Conservation (phyloP, 2,329 filamentous ascomycete species). For the Fusarium xylarioides region DNA sequence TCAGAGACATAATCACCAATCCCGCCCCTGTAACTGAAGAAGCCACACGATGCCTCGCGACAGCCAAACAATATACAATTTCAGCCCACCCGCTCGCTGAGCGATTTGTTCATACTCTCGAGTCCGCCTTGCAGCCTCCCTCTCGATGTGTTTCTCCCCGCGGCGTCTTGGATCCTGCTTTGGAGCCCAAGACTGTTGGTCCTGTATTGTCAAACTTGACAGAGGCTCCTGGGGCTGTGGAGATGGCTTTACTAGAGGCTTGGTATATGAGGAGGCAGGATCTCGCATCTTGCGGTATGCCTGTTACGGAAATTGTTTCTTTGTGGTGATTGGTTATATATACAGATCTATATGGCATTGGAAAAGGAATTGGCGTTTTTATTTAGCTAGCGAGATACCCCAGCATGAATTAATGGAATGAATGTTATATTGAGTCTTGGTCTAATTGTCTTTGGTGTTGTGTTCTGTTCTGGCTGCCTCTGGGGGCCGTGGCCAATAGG, state of each 20-base stretch:
- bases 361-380: conserved; percentile 8
- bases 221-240: conserved; percentile 13
- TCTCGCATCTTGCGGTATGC: conserved; percentile 11
- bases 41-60: conserved; percentile 34
- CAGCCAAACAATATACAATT: conserved; percentile 31
- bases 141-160: conserved; percentile 17
- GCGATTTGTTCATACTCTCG: conserved; percentile 30
- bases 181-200: conserved; percentile 25
- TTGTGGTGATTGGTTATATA: conserved; percentile 29
- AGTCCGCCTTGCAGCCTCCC: conserved; percentile 26
- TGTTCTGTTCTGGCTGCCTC: conserved; percentile 8
- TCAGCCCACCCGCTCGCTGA: conserved; percentile 19
- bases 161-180: conserved; percentile 29
- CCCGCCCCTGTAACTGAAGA: conserved; percentile 29
- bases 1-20: conserved; percentile 31
- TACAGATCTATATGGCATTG: not conserved
- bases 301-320: conserved; percentile 31
- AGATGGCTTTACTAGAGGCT: conserved; percentile 35
- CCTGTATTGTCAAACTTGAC: conserved; percentile 10
- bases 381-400: conserved; percentile 30
- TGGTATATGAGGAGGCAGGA: conserved; percentile 34
- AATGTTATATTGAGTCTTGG: not conserved
- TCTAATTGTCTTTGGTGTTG: fast-evolving
- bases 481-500: not conserved
- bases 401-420: conserved; percentile 10